Conservation (phyloP, 176 grass and related monocot species). For the Musa acuminata region DNA sequence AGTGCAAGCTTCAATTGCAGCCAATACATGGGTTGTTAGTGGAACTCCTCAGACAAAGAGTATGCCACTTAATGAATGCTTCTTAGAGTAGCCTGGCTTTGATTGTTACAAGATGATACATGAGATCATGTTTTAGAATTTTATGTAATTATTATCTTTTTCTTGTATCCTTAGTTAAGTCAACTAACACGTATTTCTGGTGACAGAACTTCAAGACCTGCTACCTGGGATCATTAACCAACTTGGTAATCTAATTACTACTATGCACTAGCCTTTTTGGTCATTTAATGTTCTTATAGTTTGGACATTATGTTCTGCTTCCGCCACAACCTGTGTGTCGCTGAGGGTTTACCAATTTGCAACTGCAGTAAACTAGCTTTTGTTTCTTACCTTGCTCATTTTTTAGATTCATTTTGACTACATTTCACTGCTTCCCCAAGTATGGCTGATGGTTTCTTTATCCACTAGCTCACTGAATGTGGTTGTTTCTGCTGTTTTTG, state of each 20-base stretch:
- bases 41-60: conserved; percentile 69
- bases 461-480: neutral
- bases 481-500: neutral
- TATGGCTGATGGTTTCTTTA: neutral
- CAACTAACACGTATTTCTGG: neutral
- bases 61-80: conserved; percentile 17
- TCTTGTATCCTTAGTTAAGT: neutral
- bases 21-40: conserved; percentile 74
- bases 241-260: conserved; percentile 30
- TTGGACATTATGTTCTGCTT: neutral
- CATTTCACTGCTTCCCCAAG: neutral
- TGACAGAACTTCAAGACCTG: conserved; percentile 61
- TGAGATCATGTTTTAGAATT: neutral
- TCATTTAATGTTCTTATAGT: neutral
- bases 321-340: too few species aligned
- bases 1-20: conserved; percentile 80
- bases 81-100: neutral
- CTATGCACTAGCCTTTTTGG: neutral
- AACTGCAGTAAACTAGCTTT: neutral
- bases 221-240: conserved; percentile 77
- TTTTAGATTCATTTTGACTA: neutral
- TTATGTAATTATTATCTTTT: neutral
- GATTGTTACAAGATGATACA: neutral
- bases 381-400: neutral
- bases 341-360: too few species aligned